Base-by-base conservation (phyloP, 148 eudicot genomes). In the Camellia granthamiana region DNA sequence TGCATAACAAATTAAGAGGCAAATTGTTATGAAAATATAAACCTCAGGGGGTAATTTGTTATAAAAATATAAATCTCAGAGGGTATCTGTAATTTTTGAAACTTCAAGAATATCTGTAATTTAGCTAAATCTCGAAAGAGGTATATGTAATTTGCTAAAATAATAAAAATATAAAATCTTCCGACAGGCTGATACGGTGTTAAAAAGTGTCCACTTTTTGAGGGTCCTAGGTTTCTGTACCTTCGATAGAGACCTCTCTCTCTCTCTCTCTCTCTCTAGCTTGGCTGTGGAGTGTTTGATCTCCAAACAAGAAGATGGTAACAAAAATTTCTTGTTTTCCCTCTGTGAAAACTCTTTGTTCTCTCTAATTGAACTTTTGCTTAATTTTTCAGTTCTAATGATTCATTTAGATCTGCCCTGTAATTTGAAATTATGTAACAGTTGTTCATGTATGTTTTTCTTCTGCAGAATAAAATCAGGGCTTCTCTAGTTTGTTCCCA, bases 301-400 rank as follows among this genome's bases (percentile, higher is more conserved):
- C 58, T n/a, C 74, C 74, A n/a, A 3, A 47, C 56, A 30, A 70
- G 49, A 70, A 47, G 7, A 70, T 70, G 74, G 74, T 70, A 70
- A 70, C n/a, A 16, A 44, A 7, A 23, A 7, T 44, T 18, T 69
- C 30, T 69, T 69, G 23, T 68, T 14, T 13, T 7, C 63, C n/a
- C 58, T 49, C 58, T 55, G 12, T 8, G 9, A 9, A 55, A 55
- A 55, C 11, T 11, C 58, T 7, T 11, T 65, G 3, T 8, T 42
- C 44, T 70, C 0, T 44, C 5, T 47, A 6, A 18, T 12, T 55
- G 4, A 55, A 55, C 58, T 55, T 12, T 58, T 13, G 0, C 13
- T 58, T 60, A 4, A 60, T 60, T 15, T 49, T 7, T 49, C 52
- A 5, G 52, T 60, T 60, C 19, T 60, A 30, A 30, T 7, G 18